Conservation (phyloP, 257 asterid genomes). For the Marsdenia floribunda region DNA sequence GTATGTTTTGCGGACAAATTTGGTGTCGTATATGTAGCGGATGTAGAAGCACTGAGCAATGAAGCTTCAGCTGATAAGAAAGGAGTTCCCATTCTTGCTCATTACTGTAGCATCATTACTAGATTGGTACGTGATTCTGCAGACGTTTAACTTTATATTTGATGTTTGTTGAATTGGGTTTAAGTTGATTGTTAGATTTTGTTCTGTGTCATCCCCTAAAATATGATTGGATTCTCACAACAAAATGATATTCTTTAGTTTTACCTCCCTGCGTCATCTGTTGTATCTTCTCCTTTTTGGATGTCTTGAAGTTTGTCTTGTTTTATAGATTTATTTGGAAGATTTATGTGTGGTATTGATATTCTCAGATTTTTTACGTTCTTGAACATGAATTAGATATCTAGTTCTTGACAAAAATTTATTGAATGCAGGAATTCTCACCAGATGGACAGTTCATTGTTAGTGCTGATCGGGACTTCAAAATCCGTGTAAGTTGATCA, state of each 20-base stretch:
- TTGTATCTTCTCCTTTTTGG: not conserved
- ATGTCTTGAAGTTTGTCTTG: not conserved
- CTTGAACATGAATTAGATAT: not conserved
- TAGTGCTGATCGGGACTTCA: slow-evolving; percentile 92
- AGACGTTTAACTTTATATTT: not conserved
- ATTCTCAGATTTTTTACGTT: not conserved
- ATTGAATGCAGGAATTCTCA: slow-evolving; percentile 69
- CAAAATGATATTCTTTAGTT: not conserved
- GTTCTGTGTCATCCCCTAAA: not conserved
- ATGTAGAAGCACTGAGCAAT: slow-evolving; percentile 30
- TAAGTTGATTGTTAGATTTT: not conserved
- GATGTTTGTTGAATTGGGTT: not conserved
- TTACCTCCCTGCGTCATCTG: not conserved
- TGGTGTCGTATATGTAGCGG: slow-evolving; percentile 71
- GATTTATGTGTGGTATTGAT: not conserved
- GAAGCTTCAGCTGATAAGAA: slow-evolving; percentile 39
- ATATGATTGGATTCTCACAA: not conserved
- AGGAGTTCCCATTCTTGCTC: slow-evolving; percentile 78
- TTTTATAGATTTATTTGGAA: too few relatives aligned
- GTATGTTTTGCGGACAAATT: slow-evolving; percentile 90
- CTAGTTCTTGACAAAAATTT: not conserved
- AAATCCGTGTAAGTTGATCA: slow-evolving; percentile 64
- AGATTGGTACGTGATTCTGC: slow-evolving; percentile 56
- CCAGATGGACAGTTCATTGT: slow-evolving; percentile 67
- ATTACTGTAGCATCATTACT: slow-evolving; percentile 93